Conservation (phyloP, 1,284 basidiomycete genomes). For the Cerioporus squamosus region DNA sequence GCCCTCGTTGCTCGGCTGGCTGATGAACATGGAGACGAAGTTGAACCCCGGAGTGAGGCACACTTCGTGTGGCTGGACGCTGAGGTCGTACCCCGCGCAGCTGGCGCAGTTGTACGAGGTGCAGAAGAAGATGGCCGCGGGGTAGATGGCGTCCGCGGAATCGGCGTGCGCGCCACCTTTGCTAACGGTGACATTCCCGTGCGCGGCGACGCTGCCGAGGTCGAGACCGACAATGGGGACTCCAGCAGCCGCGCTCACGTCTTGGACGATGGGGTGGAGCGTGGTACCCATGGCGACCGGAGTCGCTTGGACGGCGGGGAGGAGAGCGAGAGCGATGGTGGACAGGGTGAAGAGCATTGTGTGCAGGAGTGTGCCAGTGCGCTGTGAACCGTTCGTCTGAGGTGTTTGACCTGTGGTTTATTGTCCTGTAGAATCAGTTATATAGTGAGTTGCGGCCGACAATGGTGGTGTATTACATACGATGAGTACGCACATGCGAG, state of each 20-base stretch:
- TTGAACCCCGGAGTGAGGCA: background rate
- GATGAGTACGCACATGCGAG: no score
- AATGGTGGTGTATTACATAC: no score
- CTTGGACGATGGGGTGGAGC: no score
- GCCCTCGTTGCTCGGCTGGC: conserved; percentile 13
- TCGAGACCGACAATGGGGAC: background rate
- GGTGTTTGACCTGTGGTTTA: no score
- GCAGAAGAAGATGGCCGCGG: background rate
- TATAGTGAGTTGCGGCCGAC: no score
- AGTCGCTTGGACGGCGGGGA: no score
- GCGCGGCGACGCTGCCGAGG: background rate
- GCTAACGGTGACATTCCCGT: background rate
- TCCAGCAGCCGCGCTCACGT: background rate
- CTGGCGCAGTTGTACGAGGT: background rate
- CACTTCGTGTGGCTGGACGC: background rate
- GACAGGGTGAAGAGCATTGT: no score
- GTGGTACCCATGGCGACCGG: no score
- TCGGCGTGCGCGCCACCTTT: background rate
- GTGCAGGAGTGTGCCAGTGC: no score
- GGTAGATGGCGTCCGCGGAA: background rate
- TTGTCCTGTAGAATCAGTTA: no score
- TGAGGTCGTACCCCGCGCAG: background rate
- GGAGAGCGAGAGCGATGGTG: no score
- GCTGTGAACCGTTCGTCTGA: no score
- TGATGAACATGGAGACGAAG: conserved; percentile 6